These are phyloP conservation scores for Sporothrix brasiliensis DNA, from an alignment of 2,329 filamentous ascomycete species.

Conservation along the genomic window DNA sequence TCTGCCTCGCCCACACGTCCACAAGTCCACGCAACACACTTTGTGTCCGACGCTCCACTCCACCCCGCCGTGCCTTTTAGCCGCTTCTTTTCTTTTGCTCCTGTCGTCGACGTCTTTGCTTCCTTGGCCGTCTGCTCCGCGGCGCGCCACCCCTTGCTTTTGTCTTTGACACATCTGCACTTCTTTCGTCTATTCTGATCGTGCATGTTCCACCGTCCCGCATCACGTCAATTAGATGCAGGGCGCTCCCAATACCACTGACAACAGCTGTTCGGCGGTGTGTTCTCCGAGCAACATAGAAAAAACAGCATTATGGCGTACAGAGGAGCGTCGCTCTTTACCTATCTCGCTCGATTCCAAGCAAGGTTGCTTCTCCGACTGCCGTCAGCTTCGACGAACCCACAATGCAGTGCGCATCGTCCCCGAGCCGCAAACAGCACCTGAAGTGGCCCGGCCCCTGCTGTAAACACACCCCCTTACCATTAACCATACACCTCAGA, in stretches of 20 bases:
- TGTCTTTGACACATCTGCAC: constrained; percentile 2
- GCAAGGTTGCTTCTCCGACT: neutral
- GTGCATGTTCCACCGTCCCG: neutral
- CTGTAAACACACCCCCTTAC: neutral
- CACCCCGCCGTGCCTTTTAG: neutral
- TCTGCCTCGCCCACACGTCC: neutral
- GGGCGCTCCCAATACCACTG: constrained; percentile 18
- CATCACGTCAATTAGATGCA: constrained; percentile 22
- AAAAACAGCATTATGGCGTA: neutral
- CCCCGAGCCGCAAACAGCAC: constrained; percentile 11
- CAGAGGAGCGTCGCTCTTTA: neutral
- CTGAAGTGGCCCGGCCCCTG: neutral
- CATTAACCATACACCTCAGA: neutral
- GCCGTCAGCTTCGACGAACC: neutral
- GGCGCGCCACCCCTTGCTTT: constrained; percentile 1
- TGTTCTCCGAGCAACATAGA: neutral
- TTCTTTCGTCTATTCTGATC: neutral
- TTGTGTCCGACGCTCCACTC: constrained; percentile 10
- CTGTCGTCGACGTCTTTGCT: neutral
- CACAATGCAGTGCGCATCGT: neutral
- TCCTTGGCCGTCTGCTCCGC: neutral
- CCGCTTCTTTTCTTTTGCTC: constrained; percentile 12
- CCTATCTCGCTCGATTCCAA: neutral
- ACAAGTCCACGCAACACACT: neutral
- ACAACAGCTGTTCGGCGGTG: neutral